Evolutionary conservation across 495 filamentous ascomycete species (phyloP), one percentile per base, ranked within the genome.

Genomic region (Tuber microsphaerosporum): DNA sequence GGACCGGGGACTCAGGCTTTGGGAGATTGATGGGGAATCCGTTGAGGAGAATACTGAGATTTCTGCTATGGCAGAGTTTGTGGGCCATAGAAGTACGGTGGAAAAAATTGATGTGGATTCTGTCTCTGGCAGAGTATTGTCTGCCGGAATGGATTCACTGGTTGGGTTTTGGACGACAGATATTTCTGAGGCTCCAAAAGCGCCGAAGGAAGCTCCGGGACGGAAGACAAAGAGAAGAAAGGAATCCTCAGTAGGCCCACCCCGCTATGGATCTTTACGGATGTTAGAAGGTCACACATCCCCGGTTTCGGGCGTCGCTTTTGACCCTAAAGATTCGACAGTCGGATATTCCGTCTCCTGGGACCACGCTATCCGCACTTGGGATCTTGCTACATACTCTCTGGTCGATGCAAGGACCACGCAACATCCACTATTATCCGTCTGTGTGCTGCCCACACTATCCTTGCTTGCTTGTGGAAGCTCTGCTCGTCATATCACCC

Each of bases 321-420:
- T 98, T 86, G 91, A 94, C 82, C 91, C 90, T 2, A 87, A 87
- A 69, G 95, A 97, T 85, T 84, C 89, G 42, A 97, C 92, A 17
- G 91, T 98, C 39, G 94, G 91, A 45, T 97, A 99, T 86, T 94
- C 93, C 0, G 87, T 88, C 3, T 94, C 92, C 34, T 91, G 91
- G 87, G 95, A 98, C 86, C 94, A 97, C 84, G 91, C 92, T 0
- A 86, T 97, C 76, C 90, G 89, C 39, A 98, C 95, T 0, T 92
- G 97, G 88, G 95, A 99, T 86, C 89, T 99, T 19, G 88, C 92
- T 0, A 97, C 94, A 10, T 84, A 86, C 70, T 79, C 86, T 6
- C 86, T 90, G 17, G 92, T 97, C 56, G 92, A 92, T 81, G 92
- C 92, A 31, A 87, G 94, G 69, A 91, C 92, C 12, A 93, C 92